Evolutionary conservation across 2,329 filamentous ascomycete genomes (phyloP), one percentile per base, ranked within the genome.

Genomic region (Colletotrichum graminicola): DNA sequence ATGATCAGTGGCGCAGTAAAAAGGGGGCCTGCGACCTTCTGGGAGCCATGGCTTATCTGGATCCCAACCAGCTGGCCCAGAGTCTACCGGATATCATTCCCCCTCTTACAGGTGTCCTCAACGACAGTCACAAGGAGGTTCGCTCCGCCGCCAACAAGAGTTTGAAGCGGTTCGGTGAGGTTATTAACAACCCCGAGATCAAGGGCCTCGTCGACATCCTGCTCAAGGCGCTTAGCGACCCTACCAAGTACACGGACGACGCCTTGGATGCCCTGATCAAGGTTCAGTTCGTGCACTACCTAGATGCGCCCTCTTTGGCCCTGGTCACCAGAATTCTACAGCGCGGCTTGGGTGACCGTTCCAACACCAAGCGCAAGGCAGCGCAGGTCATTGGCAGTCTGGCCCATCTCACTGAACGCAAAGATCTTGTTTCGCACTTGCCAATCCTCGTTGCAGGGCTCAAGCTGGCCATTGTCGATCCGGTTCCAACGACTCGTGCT

Each of bases 71-170:
- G 80, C 88, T 99, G 23, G 94, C 96, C 1, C 88, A 92, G 76
- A 98, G 95, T 79, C 84, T 99, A 77, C 96, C 96, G 2, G 95
- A 97, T 67, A 99, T 99, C 76, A 99, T 99, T 75, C 96, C 97
- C 34, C 95, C 97, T 21, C 87, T 99, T 68, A 98, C 97, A 1
- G 91, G 92, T 56, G 96, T 98, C 4, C 85, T 99, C 70, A 99
- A 97, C 76, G 96, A 99, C 84, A 98, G 94, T 77, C 96, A 99
- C 84, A 99, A 99, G 82, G 96, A 99, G 83, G 96, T 99, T 41
- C 90, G 96, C 72, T 86, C 90, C 55, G 95, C 94, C 29, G 96
- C 96, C 10, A 99, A 99, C 82, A 92, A 95, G 82, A 97, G 94
- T 83, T 87, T 99, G 83, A 97, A 99, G 84, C 92, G 96, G 67